phyloP scores from a whole-genome alignment of 75 land plant species.

The Pinus tabuliformis region DNA sequence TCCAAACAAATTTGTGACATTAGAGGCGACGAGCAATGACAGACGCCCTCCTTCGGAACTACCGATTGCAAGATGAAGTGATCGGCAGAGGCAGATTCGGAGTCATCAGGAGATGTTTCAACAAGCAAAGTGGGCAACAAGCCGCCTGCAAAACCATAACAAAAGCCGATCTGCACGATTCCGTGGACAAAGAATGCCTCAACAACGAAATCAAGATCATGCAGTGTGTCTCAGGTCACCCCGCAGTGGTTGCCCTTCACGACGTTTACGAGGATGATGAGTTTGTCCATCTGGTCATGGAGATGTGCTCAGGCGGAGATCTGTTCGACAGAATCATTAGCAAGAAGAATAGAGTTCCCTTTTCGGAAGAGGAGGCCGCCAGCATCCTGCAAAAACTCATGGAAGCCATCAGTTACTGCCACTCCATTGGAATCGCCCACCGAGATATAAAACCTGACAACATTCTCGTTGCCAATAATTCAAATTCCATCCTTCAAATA shows the following conservation, averaged over 20 bases:
- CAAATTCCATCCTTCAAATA: conserved; percentile 21
- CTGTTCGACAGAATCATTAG: conserved; percentile 34
- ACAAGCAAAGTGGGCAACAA: conserved; percentile 8
- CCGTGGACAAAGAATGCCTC: conserved; percentile 35
- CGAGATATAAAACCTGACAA: conserved; percentile 74
- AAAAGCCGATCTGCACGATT: conserved; percentile 16
- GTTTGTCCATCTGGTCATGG: conserved; percentile 16
- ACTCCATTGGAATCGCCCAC: conserved; percentile 51
- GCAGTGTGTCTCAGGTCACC: conserved; percentile 23
- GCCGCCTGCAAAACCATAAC: conserved; percentile 47
- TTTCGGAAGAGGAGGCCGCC: conserved; percentile 41
- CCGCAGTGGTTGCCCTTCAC: conserved; percentile 30
- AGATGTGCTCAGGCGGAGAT: conserved; percentile 27
- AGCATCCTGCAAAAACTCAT: conserved; percentile 23
- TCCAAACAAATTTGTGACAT: no score
- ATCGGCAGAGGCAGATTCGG: conserved; percentile 60
- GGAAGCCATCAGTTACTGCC: conserved; percentile 41
- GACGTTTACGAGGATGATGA: conserved; percentile 32
- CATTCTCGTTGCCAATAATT: conserved; percentile 25
- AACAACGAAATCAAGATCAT: conserved; percentile 42
- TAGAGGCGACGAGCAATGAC: no score
- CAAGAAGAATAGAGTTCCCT: background rate
- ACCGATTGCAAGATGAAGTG: conserved; percentile 15
- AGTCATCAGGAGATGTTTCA: conserved; percentile 23
- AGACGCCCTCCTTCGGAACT: no score